Conservation (phyloP, 2,329 filamentous ascomycete species). For the Aspergillus pseudonomiae region DNA sequence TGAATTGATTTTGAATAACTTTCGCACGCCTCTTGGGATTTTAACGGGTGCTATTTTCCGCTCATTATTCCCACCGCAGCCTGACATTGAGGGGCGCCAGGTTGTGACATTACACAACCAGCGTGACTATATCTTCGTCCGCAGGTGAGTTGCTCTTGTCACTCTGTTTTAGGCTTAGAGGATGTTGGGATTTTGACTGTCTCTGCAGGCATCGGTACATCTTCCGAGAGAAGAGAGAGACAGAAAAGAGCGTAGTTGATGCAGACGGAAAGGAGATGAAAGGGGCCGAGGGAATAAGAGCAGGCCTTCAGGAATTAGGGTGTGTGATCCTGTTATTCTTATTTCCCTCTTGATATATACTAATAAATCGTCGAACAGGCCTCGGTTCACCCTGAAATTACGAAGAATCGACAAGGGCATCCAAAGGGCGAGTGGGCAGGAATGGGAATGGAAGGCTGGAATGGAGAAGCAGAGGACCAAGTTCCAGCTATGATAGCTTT, state of each 20-base stretch:
- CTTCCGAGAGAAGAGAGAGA: conserved; percentile 83
- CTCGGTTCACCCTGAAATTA: conserved; percentile 81
- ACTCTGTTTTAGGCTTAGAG: neutral
- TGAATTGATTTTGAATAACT: conserved; percentile 89
- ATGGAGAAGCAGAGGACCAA: conserved; percentile 94
- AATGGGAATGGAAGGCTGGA: conserved; percentile 95
- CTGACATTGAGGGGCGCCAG: conserved; percentile 83
- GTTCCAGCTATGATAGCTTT: conserved; percentile 72
- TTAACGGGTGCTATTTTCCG: conserved; percentile 85
- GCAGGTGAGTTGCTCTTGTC: conserved; percentile 42
- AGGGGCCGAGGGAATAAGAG: conserved; percentile 82
- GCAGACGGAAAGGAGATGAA: conserved; percentile 81
- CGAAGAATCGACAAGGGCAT: conserved; percentile 90
- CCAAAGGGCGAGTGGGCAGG: conserved; percentile 72
- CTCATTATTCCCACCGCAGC: conserved; percentile 75
- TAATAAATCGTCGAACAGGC: conserved; percentile 36
- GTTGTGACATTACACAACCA: conserved; percentile 94
- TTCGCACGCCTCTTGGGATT: conserved; percentile 88
- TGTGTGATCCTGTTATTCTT: neutral
- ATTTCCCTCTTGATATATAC: neutral
- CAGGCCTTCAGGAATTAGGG: conserved; percentile 88
- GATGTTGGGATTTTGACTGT: neutral
- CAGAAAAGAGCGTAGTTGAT: conserved; percentile 82
- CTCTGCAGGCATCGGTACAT: conserved; percentile 78
- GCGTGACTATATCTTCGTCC: conserved; percentile 92